Conservation (phyloP, 192 early-diverging fungal species). For the Umbelopsis vinacea region DNA sequence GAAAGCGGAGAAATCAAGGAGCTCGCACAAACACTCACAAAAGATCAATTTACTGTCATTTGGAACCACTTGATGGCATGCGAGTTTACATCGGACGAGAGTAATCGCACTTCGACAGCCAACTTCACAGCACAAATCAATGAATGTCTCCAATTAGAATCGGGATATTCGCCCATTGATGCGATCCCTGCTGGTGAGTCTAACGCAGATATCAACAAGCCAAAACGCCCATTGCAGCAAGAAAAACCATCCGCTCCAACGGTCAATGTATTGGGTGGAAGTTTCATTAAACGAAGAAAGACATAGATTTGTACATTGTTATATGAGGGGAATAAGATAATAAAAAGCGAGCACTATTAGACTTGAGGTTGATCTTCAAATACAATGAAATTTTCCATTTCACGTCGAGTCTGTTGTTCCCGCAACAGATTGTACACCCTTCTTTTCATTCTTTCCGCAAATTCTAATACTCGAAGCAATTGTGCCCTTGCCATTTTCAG, state of each 20-base stretch:
- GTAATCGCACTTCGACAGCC: background rate
- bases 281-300: constrained; percentile 25
- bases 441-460: constrained; percentile 46
- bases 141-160: background rate
- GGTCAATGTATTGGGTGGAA: constrained; percentile 22
- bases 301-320: constrained; percentile 3
- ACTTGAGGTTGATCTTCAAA: constrained; percentile 28
- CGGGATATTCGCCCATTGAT: background rate
- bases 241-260: background rate
- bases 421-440: constrained; percentile 36
- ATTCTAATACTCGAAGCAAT: constrained; percentile 45
- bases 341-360: background rate
- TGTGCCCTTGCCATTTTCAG: constrained; percentile 44
- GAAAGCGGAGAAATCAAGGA: background rate
- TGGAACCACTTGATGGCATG: constrained; percentile 6
- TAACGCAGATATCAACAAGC: background rate
- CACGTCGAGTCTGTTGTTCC: constrained; percentile 35
- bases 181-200: background rate
- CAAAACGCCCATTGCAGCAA: constrained; percentile 5
- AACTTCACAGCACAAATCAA: background rate
- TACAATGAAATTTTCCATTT: constrained; percentile 38
- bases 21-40: background rate
- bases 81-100: background rate
- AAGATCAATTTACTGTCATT: constrained; percentile 1
- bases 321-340: background rate